A percentile compares a stretch with the other conserved stretches of the same genome.
These are phyloP conservation scores for Psilocybe azurescens DNA, from an alignment of 768 basidiomycete species.

Conservation along the genomic window DNA sequence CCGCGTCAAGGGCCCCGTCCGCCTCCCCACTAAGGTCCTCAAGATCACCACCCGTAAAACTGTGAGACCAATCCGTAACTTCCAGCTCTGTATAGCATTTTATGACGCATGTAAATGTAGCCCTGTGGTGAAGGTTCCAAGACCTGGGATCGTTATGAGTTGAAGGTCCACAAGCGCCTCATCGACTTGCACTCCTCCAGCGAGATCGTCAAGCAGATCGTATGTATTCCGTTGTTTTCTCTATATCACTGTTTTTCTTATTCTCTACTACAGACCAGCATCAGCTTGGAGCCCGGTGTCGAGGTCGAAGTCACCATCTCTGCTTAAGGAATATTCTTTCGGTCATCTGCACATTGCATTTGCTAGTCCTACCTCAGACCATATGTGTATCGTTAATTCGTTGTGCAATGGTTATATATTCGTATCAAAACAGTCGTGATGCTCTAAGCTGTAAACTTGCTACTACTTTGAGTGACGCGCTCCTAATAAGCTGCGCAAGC, in stretches of 20 bases:
- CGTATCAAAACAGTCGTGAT: not conserved
- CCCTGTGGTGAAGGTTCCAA: conserved; percentile 99
- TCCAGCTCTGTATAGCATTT: conserved; percentile 3
- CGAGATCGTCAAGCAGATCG: conserved; percentile 99
- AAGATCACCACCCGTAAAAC: conserved; percentile 99
- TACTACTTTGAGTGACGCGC: no score
- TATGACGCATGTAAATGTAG: conserved; percentile 41
- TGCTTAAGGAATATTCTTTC: conserved; percentile 41
- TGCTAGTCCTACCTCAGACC: not conserved
- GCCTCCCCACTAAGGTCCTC: conserved; percentile 98
- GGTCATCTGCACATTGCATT: not conserved
- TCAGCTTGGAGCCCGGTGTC: conserved; percentile 98
- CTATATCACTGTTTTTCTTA: not conserved
- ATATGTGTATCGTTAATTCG: conserved; percentile 3
- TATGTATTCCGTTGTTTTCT: conserved; percentile 45
- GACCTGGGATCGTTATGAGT: conserved; percentile 99
- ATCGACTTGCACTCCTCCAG: conserved; percentile 99
- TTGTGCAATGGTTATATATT: not conserved
- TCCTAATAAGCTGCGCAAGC: no score
- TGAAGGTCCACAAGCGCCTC: conserved; percentile 99
- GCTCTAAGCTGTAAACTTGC: not conserved
- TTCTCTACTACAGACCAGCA: conserved; percentile 74
- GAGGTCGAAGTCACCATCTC: conserved; percentile 99
- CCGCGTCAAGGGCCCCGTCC: conserved; percentile 97
- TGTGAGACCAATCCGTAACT: conserved; percentile 46